A percentile compares a stretch with the other conserved stretches of the same genome.
Conservation (phyloP, 129 eudicot genomes). For the Silybum marianum region DNA sequence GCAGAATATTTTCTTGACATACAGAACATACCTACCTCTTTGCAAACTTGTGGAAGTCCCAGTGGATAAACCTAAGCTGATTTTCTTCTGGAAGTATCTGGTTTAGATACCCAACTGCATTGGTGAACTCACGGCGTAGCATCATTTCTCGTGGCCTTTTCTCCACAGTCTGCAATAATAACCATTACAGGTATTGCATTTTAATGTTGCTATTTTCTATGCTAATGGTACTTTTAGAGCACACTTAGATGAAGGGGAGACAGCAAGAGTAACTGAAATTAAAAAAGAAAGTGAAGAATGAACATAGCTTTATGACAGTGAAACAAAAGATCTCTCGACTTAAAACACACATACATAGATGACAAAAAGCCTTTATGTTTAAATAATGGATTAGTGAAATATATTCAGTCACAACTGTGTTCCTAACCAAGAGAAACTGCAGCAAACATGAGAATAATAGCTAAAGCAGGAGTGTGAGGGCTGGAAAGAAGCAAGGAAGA, state of each 20-base stretch:
- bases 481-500: background rate
- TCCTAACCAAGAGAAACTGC: background rate
- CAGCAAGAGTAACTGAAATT: background rate
- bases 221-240: background rate
- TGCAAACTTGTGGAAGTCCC: constrained; percentile 99
- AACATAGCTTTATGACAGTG: background rate
- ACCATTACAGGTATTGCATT: constrained; percentile 2
- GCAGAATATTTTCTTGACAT: constrained; percentile 3
- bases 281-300: background rate
- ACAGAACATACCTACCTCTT: constrained; percentile 58
- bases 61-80: constrained; percentile 82
- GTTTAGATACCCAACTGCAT: constrained; percentile 94
- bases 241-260: background rate
- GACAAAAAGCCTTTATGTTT: background rate
- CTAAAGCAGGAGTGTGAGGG: background rate
- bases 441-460: background rate
- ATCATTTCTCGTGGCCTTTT: constrained; percentile 98
- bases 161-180: constrained; percentile 77
- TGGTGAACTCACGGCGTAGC: constrained; percentile 86
- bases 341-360: background rate
- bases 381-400: background rate
- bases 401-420: background rate
- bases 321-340: background rate
- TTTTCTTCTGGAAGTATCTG: constrained; percentile 85
- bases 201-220: background rate